Base-by-base conservation (phyloP, 2,329 filamentous ascomycete genomes). In the Ophiosphaerella narmari region DNA sequence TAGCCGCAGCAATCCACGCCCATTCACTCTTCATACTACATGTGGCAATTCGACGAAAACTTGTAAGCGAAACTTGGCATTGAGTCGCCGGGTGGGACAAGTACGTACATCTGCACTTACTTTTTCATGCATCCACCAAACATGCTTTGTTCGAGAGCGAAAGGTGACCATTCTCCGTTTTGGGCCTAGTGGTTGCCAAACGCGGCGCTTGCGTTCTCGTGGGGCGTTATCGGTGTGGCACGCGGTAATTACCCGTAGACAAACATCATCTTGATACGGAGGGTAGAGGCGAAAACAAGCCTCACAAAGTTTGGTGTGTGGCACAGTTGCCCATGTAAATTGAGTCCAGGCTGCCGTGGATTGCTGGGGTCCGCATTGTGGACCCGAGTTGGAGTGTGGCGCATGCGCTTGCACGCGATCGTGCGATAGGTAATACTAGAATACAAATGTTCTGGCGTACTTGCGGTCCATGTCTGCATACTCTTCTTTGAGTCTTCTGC, bases 401-500 rank as follows among this genome's bases (percentile, higher is more conserved):
- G 6, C 26, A 29, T 29, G 26, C 6, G 26, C 11, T 6, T 29
- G 26, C 11, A 29, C 26, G 2, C 6, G 26, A 29, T 29, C 16
- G 16, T 13, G 34, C 34, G 37, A 23, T 24, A 23, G 21, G 26
- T 29, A 21, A 41, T 16, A 32, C 39, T 49, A 73, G 50, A 73
- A 71, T 24, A 71, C 70, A 57, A 73, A 73, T 1, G 62, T 70
- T 39, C 65, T 61, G 29, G 63, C 63, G 55, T 64, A 71, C 53
- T 70, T 70, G 52, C 63, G 64, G 49, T 72, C 69, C 63, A 67
- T 58, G 31, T 72, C 70, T 40, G 60, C 68, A 47, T 66, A 71
- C 55, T 70, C 65, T 39, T 71, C 70, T 39, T 57, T 66, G 29
- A 70, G 39, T 60, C 71, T 68, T 50, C 57, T 67, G 1, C 58